Base-by-base conservation (phyloP, 106 monocot genomes). In the Chionographis japonica region DNA sequence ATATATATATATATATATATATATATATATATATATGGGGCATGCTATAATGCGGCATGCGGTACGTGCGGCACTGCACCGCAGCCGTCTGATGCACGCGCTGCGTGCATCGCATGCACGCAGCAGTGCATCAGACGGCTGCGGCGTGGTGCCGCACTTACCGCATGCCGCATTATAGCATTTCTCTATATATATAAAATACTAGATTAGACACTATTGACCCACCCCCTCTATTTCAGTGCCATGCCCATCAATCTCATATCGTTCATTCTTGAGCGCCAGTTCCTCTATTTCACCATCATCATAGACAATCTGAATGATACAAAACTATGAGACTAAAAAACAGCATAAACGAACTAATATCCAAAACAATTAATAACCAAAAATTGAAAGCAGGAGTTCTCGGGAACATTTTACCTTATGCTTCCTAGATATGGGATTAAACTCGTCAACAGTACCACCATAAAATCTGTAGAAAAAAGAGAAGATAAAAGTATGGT, bases 251-350 rank as follows among this genome's bases (percentile, higher is more conserved):
- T 65, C n/a, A 15, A 75, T 56, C 46, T 84, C 78, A 78, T 78
- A 88, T 2, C 56, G 66, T 56, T 88, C 85, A 7, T 85, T 49
- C 75, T 76, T 79, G 4, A 85, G 60, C 37, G 75, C 37, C 42
- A 88, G 37, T 27, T 67, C 67, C 65, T 88, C 88, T 17, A 78
- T 50, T 64, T 88, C 88, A 72, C 80, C 88, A 77, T 88, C 88
- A 73, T 65, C 11, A 81, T 88, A 88, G 8, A 62, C 58, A 81
- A 88, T 59, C 88, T 88, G 67, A 8, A 51, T 6, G 37, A 5
- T 14, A 37, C 12, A 51, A 57, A 56, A 65, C 1, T 4, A 50
- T 40, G 37, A 70, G 58, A 50, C 41, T 37, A 36, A 4, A 60
- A 20, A 42, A 54, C 40, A 50, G 40, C 10, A 69, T 16, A 61